Conservation (phyloP, 2,329 filamentous ascomycete species). For the Purpureocillium takamizusanense region DNA sequence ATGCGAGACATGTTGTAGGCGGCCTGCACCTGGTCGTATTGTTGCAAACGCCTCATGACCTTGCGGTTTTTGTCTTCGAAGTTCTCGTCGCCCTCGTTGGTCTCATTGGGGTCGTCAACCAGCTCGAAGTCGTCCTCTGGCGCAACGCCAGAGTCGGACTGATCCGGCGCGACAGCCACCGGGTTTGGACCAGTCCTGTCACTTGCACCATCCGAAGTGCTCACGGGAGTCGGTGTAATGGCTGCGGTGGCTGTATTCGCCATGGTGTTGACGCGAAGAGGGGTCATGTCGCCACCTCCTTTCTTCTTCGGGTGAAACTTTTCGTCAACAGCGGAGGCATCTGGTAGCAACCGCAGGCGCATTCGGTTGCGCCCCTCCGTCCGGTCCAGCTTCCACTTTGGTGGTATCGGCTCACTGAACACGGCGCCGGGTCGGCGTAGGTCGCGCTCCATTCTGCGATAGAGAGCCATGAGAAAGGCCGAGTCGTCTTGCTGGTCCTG, state of each 20-base stretch:
- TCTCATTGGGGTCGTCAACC: constrained; percentile 83
- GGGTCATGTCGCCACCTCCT: constrained; percentile 32
- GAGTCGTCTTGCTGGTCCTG: constrained; percentile 94
- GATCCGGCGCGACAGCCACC: constrained; percentile 14
- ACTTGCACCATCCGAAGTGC: constrained; percentile 11
- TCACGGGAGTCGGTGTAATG: constrained; percentile 9
- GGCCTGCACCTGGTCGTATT: constrained; percentile 83
- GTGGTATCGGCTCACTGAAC: constrained; percentile 54
- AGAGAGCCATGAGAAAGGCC: constrained; percentile 64
- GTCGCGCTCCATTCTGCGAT: constrained; percentile 70
- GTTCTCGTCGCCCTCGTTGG: constrained; percentile 61
- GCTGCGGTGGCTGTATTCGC: constrained; percentile 8
- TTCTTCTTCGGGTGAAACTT: constrained; percentile 81
- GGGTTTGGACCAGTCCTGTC: constrained; percentile 11
- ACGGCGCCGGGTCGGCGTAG: constrained; percentile 73
- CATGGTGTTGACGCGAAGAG: constrained; percentile 23
- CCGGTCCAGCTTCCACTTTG: constrained; percentile 88
- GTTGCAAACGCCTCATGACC: constrained; percentile 87
- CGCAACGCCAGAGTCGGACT: constrained; percentile 13
- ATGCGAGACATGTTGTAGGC: constrained; percentile 95
- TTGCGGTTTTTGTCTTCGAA: constrained; percentile 98
- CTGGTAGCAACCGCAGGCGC: constrained; percentile 78
- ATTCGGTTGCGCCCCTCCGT: constrained; percentile 95
- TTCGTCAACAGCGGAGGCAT: constrained; percentile 57
- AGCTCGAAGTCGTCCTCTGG: constrained; percentile 92